These are phyloP conservation scores for Teunomyces lycoperdinae DNA, from an alignment of 805 yeast genomes.

Conservation along the genomic window DNA sequence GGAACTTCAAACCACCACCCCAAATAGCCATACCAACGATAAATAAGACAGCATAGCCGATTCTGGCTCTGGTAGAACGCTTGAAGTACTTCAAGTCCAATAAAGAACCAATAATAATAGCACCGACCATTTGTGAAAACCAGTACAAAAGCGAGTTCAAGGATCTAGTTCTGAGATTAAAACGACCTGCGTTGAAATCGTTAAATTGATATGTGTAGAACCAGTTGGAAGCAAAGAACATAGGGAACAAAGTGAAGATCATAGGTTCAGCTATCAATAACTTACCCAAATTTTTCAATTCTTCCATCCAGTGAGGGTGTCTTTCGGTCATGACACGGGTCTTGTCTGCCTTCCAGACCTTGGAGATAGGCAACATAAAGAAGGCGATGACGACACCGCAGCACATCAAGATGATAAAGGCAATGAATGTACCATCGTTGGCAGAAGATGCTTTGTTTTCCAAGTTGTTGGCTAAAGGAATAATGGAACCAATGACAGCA, in stretches of 20 bases:
- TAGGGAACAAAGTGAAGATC: constrained; percentile 53
- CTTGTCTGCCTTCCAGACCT: constrained; percentile 51
- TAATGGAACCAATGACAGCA: constrained; percentile 56
- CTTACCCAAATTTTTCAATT: constrained; percentile 38
- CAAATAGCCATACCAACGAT: constrained; percentile 47
- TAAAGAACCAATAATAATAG: constrained; percentile 46
- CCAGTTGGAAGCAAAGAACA: constrained; percentile 65
- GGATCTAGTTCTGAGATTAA: constrained; percentile 59
- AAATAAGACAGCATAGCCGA: constrained; percentile 42
- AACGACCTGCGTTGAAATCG: constrained; percentile 52
- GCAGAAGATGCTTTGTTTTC: constrained; percentile 32
- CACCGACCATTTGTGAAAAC: constrained; percentile 59
- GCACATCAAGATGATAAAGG: constrained; percentile 51
- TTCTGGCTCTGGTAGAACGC: constrained; percentile 45
- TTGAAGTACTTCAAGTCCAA: constrained; percentile 43
- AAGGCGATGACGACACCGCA: constrained; percentile 45
- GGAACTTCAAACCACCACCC: constrained; percentile 59
- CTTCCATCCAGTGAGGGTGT: constrained; percentile 46
- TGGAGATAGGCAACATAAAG: constrained; percentile 46
- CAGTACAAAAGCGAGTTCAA: constrained; percentile 61
- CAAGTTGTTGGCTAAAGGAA: constrained; percentile 54
- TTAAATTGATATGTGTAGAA: constrained; percentile 65
- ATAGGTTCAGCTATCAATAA: constrained; percentile 40
- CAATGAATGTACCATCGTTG: constrained; percentile 52
- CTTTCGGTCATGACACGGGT: constrained; percentile 44